phyloP scores from a whole-genome alignment of 306 rosid species.

The Cicer cuneatum region DNA sequence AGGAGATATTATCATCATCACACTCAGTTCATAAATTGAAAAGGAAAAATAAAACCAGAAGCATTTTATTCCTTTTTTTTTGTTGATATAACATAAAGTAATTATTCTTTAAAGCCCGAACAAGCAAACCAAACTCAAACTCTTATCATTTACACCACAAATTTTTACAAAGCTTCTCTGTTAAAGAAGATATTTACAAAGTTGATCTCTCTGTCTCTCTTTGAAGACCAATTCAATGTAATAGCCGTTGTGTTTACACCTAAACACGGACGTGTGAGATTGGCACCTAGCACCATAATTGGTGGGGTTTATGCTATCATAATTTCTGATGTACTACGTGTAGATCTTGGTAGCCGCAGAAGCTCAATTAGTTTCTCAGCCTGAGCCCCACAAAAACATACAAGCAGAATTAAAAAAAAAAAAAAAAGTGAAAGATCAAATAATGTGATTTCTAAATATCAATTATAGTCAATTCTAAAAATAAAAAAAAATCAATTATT shows the following conservation, averaged over 20 bases:
- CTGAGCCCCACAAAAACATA: slow-evolving; percentile 57
- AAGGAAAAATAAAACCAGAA: background rate
- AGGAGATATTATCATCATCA: background rate
- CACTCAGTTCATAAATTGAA: background rate
- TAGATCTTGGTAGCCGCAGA: slow-evolving; percentile 94
- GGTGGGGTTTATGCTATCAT: slow-evolving; percentile 46
- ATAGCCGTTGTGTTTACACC: background rate
- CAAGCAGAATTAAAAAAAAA: background rate
- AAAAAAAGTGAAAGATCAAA: background rate
- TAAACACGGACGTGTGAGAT: slow-evolving; percentile 24
- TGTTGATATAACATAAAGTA: background rate
- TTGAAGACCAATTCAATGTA: slow-evolving; percentile 23
- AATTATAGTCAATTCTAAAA: slow-evolving; percentile 7
- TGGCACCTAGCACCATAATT: slow-evolving; percentile 15
- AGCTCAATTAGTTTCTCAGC: slow-evolving; percentile 91
- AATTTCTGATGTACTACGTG: slow-evolving; percentile 51
- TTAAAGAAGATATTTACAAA: slow-evolving; percentile 65
- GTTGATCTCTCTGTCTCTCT: slow-evolving; percentile 25
- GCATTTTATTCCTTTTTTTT: slow-evolving; percentile 19
- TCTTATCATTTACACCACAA: slow-evolving; percentile 47
- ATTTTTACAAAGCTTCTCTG: slow-evolving; percentile 55
- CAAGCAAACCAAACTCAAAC: slow-evolving; percentile 52
- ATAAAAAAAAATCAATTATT: background rate
- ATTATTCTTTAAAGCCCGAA: slow-evolving; percentile 33
- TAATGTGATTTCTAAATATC: background rate